Conservation (phyloP, 345 rosid species). For the Salix exigua region DNA sequence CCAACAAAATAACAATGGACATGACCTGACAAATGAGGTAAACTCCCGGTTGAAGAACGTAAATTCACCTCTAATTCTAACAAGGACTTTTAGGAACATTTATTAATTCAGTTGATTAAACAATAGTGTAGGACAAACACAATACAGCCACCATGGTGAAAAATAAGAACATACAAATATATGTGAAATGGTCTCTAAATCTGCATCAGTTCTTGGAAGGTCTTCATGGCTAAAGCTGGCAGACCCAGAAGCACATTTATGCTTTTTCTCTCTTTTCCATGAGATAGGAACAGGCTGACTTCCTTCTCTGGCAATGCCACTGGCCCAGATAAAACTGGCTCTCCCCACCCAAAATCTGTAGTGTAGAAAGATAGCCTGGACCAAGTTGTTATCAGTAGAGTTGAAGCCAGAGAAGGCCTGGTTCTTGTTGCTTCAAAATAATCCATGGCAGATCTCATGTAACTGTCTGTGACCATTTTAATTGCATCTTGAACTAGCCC, state of each 20-base stretch:
- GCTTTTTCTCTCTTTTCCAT: slow-evolving; percentile 75
- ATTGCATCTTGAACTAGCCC: slow-evolving; percentile 68
- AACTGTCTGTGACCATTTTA: slow-evolving; percentile 66
- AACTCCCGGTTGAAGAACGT: background rate
- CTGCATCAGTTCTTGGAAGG: slow-evolving; percentile 53
- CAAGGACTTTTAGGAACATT: background rate
- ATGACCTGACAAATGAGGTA: background rate
- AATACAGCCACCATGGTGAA: background rate
- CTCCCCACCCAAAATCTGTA: slow-evolving; percentile 93
- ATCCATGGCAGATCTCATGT: slow-evolving; percentile 95
- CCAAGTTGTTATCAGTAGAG: slow-evolving; percentile 87
- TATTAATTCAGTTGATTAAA: background rate
- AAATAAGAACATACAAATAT: background rate
- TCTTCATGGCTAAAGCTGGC: slow-evolving; percentile 75
- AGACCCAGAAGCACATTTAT: slow-evolving; percentile 82
- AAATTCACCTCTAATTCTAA: background rate
- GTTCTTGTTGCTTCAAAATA: slow-evolving; percentile 80
- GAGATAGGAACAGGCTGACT: slow-evolving; percentile 74
- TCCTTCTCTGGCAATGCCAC: slow-evolving; percentile 92
- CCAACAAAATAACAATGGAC: background rate
- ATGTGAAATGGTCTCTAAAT: slow-evolving; percentile 21
- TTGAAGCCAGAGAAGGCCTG: slow-evolving; percentile 79
- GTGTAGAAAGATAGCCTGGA: slow-evolving; percentile 72
- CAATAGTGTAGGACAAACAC: background rate
- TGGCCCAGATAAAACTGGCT: slow-evolving; percentile 74